A percentile compares a stretch with the other conserved stretches of the same genome.
Evolutionary conservation across 2,329 filamentous ascomycete genomes (phyloP).

Genomic region (Mycosphaerella sp.): DNA sequence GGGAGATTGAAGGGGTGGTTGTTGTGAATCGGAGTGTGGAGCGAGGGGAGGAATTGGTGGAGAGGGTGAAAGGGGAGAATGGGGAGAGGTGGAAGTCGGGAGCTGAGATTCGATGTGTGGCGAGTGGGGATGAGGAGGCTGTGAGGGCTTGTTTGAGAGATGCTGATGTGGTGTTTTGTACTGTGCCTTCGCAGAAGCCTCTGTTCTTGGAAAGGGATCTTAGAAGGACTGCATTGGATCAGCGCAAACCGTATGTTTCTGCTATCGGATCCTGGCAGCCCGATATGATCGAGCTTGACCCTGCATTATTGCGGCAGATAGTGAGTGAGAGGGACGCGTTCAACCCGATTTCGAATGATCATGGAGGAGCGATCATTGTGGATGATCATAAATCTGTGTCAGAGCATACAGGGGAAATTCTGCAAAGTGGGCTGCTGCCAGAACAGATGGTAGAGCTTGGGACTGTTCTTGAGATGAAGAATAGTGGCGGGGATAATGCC

Average conservation of each 20-base stretch:
- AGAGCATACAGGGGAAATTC: constrained; percentile 44
- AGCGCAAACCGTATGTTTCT: constrained; percentile 24
- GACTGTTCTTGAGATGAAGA: constrained; percentile 29
- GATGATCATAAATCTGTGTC: constrained; percentile 39
- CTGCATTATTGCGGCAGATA: constrained; percentile 35
- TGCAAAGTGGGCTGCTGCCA: constrained; percentile 36
- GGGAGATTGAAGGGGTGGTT: constrained; percentile 31
- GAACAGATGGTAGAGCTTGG: constrained; percentile 42
- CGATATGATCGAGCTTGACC: constrained; percentile 47
- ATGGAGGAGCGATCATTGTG: constrained; percentile 21
- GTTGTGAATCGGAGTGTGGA: constrained; percentile 26
- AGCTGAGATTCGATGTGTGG: neutral
- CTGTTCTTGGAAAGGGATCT: constrained; percentile 36
- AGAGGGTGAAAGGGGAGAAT: constrained; percentile 7
- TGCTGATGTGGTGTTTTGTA: constrained; percentile 46
- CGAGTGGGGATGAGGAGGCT: constrained; percentile 18
- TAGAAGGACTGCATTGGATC: neutral
- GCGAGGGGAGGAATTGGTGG: constrained; percentile 10
- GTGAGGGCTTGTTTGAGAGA: constrained; percentile 26
- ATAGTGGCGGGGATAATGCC: neutral
- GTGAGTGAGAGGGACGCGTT: constrained; percentile 5
- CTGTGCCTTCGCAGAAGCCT: constrained; percentile 42
- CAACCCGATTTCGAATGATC: neutral
- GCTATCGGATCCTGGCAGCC: constrained; percentile 31
- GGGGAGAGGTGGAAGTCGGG: neutral